phyloP scores from a whole-genome alignment of 2,329 filamentous ascomycete genomes.

The Phaeosphaeria sp. region DNA sequence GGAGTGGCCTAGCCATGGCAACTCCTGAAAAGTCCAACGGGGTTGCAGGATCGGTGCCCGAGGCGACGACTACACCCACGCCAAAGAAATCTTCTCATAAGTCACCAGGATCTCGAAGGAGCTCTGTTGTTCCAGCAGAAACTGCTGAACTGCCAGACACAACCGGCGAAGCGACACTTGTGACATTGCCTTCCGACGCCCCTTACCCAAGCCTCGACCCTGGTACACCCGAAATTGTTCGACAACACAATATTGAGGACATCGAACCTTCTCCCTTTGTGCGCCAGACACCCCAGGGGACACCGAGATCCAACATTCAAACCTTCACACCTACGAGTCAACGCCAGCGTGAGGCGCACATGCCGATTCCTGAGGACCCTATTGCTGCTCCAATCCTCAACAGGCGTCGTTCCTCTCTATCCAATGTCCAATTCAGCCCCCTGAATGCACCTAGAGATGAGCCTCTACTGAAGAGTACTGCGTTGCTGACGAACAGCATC shows the following conservation, averaged over 20 bases:
- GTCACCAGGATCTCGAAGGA: conserved; percentile 21
- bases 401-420: conserved; percentile 43
- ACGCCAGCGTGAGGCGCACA: conserved; percentile 14
- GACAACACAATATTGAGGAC: conserved; percentile 36
- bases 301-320: conserved; percentile 15
- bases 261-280: conserved; percentile 46
- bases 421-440: conserved; percentile 45
- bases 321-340: conserved; percentile 34
- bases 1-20: conserved; percentile 14
- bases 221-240: conserved; percentile 36
- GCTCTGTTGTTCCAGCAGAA: conserved; percentile 11
- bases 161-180: conserved; percentile 26
- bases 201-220: conserved; percentile 31
- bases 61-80: conserved; percentile 23
- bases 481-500: conserved; percentile 52
- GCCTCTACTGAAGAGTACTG: conserved; percentile 37
- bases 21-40: conserved; percentile 27
- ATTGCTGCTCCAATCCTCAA: conserved; percentile 43
- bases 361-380: conserved; percentile 39
- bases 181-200: conserved; percentile 30
- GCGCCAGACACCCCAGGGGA: conserved; percentile 28
- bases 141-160: conserved; percentile 18
- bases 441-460: conserved; percentile 36
- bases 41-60: conserved; percentile 10
- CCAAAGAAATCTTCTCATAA: conserved; percentile 34